Conservation (phyloP, 2,329 filamentous ascomycete species). For the Hypoxylon rubiginosum region DNA sequence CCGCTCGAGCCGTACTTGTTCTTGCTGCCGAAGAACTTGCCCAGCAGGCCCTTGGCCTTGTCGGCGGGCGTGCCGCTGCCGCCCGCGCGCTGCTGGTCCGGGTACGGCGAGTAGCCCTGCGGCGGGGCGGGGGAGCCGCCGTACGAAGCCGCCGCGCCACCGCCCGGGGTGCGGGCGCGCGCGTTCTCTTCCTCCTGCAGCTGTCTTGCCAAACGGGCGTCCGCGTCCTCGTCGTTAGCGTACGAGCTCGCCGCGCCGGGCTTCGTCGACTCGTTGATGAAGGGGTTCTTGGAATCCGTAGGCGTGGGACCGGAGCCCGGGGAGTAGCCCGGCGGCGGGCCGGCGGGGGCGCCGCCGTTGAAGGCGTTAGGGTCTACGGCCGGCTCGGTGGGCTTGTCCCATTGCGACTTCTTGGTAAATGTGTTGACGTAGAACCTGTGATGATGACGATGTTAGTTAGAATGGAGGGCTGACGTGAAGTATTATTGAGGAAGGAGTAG, state of each 20-base stretch:
- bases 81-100: conserved; percentile 60
- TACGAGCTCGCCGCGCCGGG: conserved; percentile 27
- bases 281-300: conserved; percentile 77
- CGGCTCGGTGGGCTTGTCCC: conserved; percentile 83
- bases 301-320: conserved; percentile 60
- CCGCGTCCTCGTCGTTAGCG: conserved; percentile 53
- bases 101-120: conserved; percentile 50
- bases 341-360: conserved; percentile 60
- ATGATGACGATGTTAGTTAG: not conserved
- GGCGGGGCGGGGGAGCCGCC: conserved; percentile 47
- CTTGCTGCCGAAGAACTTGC: conserved; percentile 53
- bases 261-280: conserved; percentile 59
- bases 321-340: conserved; percentile 77
- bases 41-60: conserved; percentile 58
- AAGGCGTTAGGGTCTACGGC: conserved; percentile 64
- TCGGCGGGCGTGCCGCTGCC: conserved; percentile 49
- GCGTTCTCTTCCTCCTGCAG: conserved; percentile 88
- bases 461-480: conserved; percentile 26
- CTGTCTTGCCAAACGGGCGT: conserved; percentile 73
- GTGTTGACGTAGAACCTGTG: conserved; percentile 90
- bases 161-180: conserved; percentile 54
- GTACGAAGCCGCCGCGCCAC: conserved; percentile 52
- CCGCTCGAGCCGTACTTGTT: conserved; percentile 49
- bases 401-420: conserved; percentile 89
- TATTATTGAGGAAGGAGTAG: conserved; percentile 18